These are phyloP conservation scores for Tetradesmus obliquus DNA, from an alignment of 139 green algal species.

Conservation along the genomic window DNA sequence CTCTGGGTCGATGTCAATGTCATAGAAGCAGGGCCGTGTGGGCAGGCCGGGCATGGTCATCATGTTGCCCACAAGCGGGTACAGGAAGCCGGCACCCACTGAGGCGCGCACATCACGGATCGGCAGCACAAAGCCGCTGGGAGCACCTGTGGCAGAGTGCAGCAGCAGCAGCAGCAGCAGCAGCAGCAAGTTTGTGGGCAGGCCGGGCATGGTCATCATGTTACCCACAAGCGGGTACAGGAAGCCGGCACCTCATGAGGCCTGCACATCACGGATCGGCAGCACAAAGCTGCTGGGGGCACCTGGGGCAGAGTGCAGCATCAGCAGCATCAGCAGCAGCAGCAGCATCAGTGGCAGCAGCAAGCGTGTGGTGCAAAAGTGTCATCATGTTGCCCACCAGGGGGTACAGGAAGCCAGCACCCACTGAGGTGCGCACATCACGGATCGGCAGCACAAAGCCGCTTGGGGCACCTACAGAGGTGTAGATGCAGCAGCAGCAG, in stretches of 20 bases:
- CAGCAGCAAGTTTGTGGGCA: constrained; percentile 36
- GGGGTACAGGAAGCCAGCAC: constrained; percentile 92
- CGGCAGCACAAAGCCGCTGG: constrained; percentile 90
- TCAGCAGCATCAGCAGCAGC: neutral
- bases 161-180: neutral
- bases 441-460: constrained; percentile 93
- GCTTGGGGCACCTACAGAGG: constrained; percentile 73
- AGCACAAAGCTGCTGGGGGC: constrained; percentile 92
- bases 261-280: constrained; percentile 90
- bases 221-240: constrained; percentile 91
- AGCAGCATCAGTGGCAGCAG: neutral
- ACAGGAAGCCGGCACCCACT: constrained; percentile 95
- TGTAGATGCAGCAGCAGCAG: neutral
- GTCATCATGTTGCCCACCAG: too few species aligned
- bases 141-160: constrained; percentile 68
- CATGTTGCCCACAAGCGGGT: constrained; percentile 93
- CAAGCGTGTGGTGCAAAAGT: neutral
- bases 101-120: constrained; percentile 90
- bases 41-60: constrained; percentile 94
- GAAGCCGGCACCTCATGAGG: constrained; percentile 93
- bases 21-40: constrained; percentile 93
- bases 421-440: constrained; percentile 86
- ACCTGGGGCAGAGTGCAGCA: constrained; percentile 53
- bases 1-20: constrained; percentile 88
- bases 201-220: constrained; percentile 95